phyloP scores from a whole-genome alignment of 2,329 filamentous ascomycete species.

The Leptoxyphium fumago region DNA sequence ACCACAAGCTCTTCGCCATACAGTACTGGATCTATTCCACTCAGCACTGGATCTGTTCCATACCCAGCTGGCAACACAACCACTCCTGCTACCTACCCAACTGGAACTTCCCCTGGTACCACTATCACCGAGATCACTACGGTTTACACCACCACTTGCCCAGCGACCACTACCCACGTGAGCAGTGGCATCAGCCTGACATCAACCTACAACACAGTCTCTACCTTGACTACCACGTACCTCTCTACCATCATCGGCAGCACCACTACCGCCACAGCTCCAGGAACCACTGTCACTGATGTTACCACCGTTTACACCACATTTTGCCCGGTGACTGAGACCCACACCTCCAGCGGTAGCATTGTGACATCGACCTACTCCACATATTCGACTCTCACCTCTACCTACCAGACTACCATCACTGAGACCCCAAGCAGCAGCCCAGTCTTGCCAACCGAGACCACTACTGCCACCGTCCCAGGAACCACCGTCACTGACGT shows the following conservation, averaged over 20 bases:
- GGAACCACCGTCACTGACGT: constrained; percentile 4
- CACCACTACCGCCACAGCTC: neutral
- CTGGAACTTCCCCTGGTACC: neutral
- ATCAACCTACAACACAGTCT: too few species aligned
- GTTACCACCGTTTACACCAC: neutral
- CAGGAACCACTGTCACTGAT: neutral
- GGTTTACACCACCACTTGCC: neutral
- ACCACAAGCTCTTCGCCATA: neutral
- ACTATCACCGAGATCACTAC: neutral
- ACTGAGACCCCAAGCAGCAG: constrained; percentile 1
- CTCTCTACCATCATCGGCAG: too few species aligned
- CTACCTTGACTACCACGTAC: too few species aligned
- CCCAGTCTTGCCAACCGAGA: neutral
- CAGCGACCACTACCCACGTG: neutral
- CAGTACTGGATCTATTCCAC: neutral
- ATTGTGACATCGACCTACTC: neutral
- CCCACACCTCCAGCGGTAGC: neutral
- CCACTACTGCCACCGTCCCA: neutral
- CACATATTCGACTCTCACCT: neutral
- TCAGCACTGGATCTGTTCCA: neutral
- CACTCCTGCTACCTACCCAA: neutral
- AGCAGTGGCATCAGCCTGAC: constrained; percentile 3
- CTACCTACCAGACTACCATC: neutral
- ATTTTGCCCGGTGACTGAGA: neutral
- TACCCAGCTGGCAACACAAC: neutral